Evolutionary conservation across 371 early-diverging fungal species (phyloP), one percentile per base, ranked within the genome.

Genomic region (Mortierella sp.): DNA sequence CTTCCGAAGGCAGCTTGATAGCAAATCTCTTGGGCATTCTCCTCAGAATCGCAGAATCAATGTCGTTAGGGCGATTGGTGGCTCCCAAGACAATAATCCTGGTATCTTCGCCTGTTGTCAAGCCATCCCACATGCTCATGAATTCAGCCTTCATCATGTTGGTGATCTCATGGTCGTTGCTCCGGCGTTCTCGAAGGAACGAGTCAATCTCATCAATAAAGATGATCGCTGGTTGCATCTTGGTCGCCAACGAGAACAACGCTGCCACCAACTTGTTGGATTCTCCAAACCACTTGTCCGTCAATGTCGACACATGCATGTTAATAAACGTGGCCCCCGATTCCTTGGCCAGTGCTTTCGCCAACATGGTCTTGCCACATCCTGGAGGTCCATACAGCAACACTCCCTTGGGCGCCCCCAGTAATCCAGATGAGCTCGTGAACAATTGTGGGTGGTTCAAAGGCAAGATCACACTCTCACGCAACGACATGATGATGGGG

Each of bases 121-220:
- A 81, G 6, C 99, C 99, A 80, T 98, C 99, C 99, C 99, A 98
- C 67, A 96, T 83, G 69, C 87, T 93, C 97, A 98, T 97, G 70
- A 98, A 97, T 84, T 98, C 98, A 8, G 98, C 96, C 86, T 98
- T 98, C 97, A 98, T 98, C 89, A 95, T 96, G 51, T 89, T 86
- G 27, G 94, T 96, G 21, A 95, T 95, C 82, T 98, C 98, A 73
- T 98, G 97, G 80, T 98, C 99, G 22, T 83, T 87, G 52, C 90
- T 90, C 61, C 92, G 82, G 44, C 99, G 88, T 59, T 96, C 96
- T n/a, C 98, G 86, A 61, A 98, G 79, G 71, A 98, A 96, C 14
- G 95, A 91, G 78, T 98, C 99, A 51, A 97, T 95, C 78, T 98
- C 99, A 80, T 98, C 99, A 77, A 98, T 96, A 78, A 98, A 98